Percentiles rank a stretch among this genome's conserved stretches.
These are phyloP conservation scores for Neurospora sp. DNA, from an alignment of 495 filamentous ascomycete species.

Conservation along the genomic window DNA sequence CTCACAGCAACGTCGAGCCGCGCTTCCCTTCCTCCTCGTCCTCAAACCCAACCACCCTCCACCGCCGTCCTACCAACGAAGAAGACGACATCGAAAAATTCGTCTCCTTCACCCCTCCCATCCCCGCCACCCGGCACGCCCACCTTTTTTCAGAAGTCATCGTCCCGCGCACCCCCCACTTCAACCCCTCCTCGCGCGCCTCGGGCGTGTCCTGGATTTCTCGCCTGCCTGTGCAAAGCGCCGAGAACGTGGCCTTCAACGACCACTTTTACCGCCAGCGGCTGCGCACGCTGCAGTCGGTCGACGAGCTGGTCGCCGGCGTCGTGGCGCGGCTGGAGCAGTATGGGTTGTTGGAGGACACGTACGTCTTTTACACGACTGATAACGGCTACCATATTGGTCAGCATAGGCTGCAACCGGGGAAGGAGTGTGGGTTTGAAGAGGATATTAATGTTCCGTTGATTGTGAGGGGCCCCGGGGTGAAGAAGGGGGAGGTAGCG, in stretches of 20 bases:
- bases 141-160: conserved; percentile 37
- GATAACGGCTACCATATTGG: conserved; percentile 72
- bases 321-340: conserved; percentile 43
- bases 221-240: conserved; percentile 34
- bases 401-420: conserved; percentile 61
- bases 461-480: conserved; percentile 49
- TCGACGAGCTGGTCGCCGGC: conserved; percentile 59
- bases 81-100: conserved; percentile 7
- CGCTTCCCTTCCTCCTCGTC: background rate
- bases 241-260: conserved; percentile 50
- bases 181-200: conserved; percentile 38
- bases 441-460: conserved; percentile 68
- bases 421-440: conserved; percentile 62
- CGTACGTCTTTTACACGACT: conserved; percentile 61
- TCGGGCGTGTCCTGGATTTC: conserved; percentile 56
- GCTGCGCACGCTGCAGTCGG: conserved; percentile 52
- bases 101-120: conserved; percentile 38
- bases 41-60: background rate
- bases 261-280: conserved; percentile 60
- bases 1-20: conserved; percentile 46
- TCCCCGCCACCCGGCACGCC: conserved; percentile 37
- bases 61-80: background rate
- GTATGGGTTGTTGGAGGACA: conserved; percentile 49
- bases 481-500: conserved; percentile 32
- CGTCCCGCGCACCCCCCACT: conserved; percentile 44